Conservation (phyloP, 345 rosid genomes). For the Fremontodendron californicum region DNA sequence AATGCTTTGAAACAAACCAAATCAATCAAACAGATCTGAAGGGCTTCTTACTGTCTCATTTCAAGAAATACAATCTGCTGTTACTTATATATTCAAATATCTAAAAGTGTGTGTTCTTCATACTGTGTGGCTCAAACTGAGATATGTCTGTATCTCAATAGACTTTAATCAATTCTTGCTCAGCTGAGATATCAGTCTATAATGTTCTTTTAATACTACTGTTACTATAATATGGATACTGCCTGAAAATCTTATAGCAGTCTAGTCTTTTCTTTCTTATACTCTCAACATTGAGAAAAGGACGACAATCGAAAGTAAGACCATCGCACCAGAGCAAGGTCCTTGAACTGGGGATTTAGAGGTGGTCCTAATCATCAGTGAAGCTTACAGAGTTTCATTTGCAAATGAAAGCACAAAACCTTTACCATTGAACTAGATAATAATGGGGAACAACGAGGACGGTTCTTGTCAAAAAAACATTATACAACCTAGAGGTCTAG, state of each 20-base stretch:
- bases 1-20: neutral
- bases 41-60: neutral
- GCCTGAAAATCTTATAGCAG: neutral
- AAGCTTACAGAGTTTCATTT: neutral
- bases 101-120: neutral
- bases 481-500: neutral
- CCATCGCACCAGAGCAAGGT: neutral
- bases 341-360: neutral
- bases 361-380: neutral
- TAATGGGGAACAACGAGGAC: neutral
- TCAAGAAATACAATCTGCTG: neutral
- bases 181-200: neutral
- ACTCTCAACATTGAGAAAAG: neutral
- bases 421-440: neutral
- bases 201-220: neutral
- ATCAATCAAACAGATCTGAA: neutral
- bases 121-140: neutral
- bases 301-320: neutral
- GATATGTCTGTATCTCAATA: neutral
- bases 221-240: neutral
- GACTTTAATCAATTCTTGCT: neutral
- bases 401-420: neutral
- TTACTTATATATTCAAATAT: neutral
- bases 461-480: neutral
- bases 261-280: neutral